Evolutionary conservation across 495 filamentous ascomycete species (phyloP), one percentile per base, ranked within the genome.

Genomic region (Lasiosphaeris hirsuta): DNA sequence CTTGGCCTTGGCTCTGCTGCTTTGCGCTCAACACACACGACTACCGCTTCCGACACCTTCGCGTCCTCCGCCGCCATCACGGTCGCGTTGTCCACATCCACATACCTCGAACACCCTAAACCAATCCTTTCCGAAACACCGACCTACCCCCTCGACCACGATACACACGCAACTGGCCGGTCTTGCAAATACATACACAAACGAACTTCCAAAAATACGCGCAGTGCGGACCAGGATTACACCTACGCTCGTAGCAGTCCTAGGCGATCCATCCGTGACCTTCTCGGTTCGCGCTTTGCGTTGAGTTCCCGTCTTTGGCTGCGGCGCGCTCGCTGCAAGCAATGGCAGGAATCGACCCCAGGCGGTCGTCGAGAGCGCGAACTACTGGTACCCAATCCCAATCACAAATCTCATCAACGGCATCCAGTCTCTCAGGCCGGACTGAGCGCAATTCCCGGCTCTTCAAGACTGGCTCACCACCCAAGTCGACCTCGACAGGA

Each of bases 311-410:
- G 64, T 62, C 64, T 51, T 56, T 59, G 47, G 57, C 63, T 62
- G 54, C 56, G 63, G 58, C 5, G 23, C 66, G 51, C 54, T 60
- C 50, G 59, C 60, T 57, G 61, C 64, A 58, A 73, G 72, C 74
- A 72, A 80, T 80, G 78, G 78, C 78, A 72, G 76, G 71, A 57
- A 61, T 66, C 75, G 87, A 89, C 65, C 88, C 91, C 65, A 87
- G 94, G 71, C 90, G 94, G 70, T 96, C 92, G 49, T 94, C 93
- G 64, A 86, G 94, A 74, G 90, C 91, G 75, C 90, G 91, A 71
- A 84, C 83, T 30, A 30, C 23, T 30, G 23, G 23, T 59, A 84
- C 87, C 58, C 89, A 94, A 74, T 85, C 89, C 56, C 81, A 84
- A 63, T 84, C 86, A 42, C 86, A 90, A 55, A 85, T 90, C 67